A percentile compares a stretch with the other conserved stretches of the same genome.
These are phyloP conservation scores for Xylaria sp. DNA, from an alignment of 2,329 filamentous ascomycete species.

Conservation along the genomic window DNA sequence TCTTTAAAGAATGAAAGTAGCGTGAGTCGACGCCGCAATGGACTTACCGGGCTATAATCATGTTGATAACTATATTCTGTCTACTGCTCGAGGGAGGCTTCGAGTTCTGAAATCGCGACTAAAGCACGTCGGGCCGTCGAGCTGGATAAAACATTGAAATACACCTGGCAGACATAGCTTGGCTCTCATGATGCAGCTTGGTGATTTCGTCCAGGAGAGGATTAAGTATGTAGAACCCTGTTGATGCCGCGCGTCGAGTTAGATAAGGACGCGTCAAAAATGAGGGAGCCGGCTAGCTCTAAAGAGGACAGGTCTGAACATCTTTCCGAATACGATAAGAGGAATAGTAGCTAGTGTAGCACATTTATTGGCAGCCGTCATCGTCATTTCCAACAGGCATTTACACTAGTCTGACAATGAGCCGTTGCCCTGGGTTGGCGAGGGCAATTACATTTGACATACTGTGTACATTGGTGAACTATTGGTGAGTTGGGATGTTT, in stretches of 20 bases:
- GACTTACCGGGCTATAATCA: background rate
- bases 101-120: background rate
- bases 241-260: slow-evolving; percentile 1
- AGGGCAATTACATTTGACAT: background rate
- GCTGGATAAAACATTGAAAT: background rate
- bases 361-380: background rate
- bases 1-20: background rate
- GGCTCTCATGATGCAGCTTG: background rate
- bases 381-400: background rate
- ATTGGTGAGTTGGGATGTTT: background rate
- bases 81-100: background rate
- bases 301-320: background rate
- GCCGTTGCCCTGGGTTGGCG: background rate
- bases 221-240: background rate
- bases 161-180: background rate
- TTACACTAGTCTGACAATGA: background rate
- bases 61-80: background rate
- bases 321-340: background rate
- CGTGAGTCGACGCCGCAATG: background rate
- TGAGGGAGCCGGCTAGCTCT: background rate
- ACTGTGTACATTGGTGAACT: background rate
- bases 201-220: background rate
- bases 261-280: background rate
- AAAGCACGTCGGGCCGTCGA: background rate
- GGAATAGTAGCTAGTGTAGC: background rate